phyloP scores from a whole-genome alignment of 2,329 filamentous ascomycete species.

The Leptographium lundbergii region DNA sequence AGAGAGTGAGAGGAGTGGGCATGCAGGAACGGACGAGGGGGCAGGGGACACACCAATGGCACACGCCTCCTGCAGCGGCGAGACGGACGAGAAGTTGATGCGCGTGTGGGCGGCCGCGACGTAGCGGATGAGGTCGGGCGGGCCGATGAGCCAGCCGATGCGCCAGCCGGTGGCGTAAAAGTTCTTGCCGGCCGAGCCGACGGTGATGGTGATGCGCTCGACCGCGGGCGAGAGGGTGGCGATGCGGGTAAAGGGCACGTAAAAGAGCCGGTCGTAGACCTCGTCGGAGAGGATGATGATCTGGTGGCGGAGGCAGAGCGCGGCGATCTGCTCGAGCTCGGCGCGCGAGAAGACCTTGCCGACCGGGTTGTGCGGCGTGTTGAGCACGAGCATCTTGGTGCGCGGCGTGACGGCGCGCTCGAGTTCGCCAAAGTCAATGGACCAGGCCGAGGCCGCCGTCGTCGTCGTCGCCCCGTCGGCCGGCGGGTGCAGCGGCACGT shows the following conservation, averaged over 20 bases:
- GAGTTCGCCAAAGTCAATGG: constrained; percentile 70
- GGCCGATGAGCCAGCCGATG: constrained; percentile 87
- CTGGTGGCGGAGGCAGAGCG: constrained; percentile 82
- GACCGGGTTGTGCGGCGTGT: constrained; percentile 82
- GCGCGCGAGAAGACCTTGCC: constrained; percentile 85
- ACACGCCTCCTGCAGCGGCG: constrained; percentile 84
- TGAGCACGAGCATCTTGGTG: constrained; percentile 94
- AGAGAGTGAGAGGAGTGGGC: neutral
- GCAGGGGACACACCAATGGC: constrained; percentile 48
- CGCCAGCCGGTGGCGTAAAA: constrained; percentile 98
- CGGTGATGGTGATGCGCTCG: constrained; percentile 76
- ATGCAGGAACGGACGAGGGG: neutral
- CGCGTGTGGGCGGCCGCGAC: constrained; percentile 87
- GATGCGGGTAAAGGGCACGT: constrained; percentile 87
- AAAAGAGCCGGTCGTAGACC: constrained; percentile 91
- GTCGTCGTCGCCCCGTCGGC: constrained; percentile 59
- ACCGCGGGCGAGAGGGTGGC: constrained; percentile 85
- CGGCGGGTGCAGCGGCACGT: constrained; percentile 89
- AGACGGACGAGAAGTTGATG: constrained; percentile 92
- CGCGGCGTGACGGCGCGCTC: constrained; percentile 68
- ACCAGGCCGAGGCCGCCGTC: constrained; percentile 80
- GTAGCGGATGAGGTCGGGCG: constrained; percentile 77
- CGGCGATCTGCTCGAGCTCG: constrained; percentile 74
- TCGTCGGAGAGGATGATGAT: constrained; percentile 88
- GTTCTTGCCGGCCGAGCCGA: constrained; percentile 93